phyloP scores from a whole-genome alignment of 441 rosid species.

The Eutrema salsugineum region DNA sequence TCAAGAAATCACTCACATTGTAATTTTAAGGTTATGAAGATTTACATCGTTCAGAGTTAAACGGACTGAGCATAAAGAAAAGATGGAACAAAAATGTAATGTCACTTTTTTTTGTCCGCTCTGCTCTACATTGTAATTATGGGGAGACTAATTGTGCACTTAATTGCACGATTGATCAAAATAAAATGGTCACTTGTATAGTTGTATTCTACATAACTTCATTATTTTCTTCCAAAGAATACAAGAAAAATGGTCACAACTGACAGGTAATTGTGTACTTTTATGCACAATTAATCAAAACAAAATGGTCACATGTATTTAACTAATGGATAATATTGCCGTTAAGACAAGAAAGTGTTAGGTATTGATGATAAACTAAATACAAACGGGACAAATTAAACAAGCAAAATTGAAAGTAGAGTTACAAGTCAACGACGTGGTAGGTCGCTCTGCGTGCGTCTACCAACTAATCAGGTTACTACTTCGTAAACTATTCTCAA shows the following conservation, averaged over 20 bases:
- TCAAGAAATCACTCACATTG: no score
- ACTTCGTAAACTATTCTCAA: background rate
- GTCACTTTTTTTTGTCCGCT: no score
- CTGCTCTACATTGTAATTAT: no score
- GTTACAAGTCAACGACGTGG: conserved; percentile 8
- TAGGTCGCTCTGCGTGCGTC: conserved; percentile 7
- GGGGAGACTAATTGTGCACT: background rate
- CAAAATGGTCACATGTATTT: background rate
- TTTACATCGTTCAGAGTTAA: no score
- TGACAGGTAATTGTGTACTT: background rate
- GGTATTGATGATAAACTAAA: background rate
- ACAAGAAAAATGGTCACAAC: background rate
- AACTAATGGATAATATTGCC: background rate
- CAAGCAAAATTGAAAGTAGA: background rate
- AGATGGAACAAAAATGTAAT: no score
- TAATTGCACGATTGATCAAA: background rate
- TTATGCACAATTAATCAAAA: background rate
- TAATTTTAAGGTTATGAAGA: no score
- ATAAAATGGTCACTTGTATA: background rate
- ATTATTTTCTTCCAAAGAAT: no score
- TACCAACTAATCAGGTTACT: conserved; percentile 26
- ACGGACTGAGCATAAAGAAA: no score
- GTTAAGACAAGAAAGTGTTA: conserved; percentile 14
- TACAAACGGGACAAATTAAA: background rate
- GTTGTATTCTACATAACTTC: background rate